Evolutionary conservation across 192 early-diverging fungal species (phyloP), one percentile per base, ranked within the genome.

Genomic region (Diversispora epigaea): DNA sequence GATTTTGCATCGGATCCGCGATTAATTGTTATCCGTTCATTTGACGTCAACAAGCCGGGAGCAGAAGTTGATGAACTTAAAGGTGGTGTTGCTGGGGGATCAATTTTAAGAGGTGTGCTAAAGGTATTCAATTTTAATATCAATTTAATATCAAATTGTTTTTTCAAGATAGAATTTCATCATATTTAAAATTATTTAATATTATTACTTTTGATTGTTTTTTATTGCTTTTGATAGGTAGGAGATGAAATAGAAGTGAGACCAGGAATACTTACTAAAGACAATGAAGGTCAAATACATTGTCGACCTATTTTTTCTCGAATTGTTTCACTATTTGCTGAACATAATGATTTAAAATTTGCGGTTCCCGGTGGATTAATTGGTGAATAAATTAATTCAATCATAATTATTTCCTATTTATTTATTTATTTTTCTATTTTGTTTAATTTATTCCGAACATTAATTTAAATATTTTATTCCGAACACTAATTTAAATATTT

Each of bases 291-390:
- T 61, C 89, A 91, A 79, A 88, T 95, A 76, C 83, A 84, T 57
- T 94, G 93, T 83, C 80, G 89, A 55, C 93, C 96, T 15, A 94
- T 98, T 69, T 92, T 94, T 73, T 95, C 95, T 41, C 86, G 91
- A 57, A 95, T 99, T 70, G 81, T 98, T 22, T 85, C 93, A 9
- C 87, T 99, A 32, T 85, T 90, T 75, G 91, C 98, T 40, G 96
- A 99, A 82, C 76, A 79, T 52, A 99, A 99, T 82, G 84, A 90
- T 68, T 85, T 99, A 22, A 86, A 97, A 85, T 99, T 97, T 85
- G 98, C 98, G 43, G 96, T 99, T 69, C 96, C 98, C n/a, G 98
- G 98, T 72, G 98, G 98, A 71, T 88, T 99, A 56, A 99, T 99
- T 79, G 95, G 94, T 86, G 69, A 55, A 52, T 43, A 9, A 32